Conservation (phyloP, 345 rosid species). For the Sisymbrium altissimum region DNA sequence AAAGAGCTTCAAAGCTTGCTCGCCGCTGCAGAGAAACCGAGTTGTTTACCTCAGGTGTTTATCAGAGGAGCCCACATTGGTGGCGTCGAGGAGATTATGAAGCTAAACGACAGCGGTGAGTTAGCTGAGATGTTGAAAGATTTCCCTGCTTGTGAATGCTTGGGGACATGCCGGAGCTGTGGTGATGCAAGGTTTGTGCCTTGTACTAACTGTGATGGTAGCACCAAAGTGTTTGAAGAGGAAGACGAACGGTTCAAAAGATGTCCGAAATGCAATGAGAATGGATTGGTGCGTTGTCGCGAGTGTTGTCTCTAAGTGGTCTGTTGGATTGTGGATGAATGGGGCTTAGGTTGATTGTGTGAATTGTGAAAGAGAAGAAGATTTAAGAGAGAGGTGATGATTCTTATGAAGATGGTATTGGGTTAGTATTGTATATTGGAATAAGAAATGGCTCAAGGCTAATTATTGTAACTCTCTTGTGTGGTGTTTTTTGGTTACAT, state of each 20-base stretch:
- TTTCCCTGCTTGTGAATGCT: conserved; percentile 40
- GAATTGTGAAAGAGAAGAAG: conserved; percentile 12
- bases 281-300: conserved; percentile 75
- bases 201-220: conserved; percentile 67
- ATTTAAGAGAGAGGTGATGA: conserved; percentile 6
- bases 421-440: conserved; percentile 29
- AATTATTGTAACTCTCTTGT: not conserved
- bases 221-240: conserved; percentile 68
- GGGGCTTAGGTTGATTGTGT: conserved; percentile 15
- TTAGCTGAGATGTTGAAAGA: conserved; percentile 56
- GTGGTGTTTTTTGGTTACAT: conserved; percentile 2
- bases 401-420: not conserved
- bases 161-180: conserved; percentile 53
- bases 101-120: conserved; percentile 65
- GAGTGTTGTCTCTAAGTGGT: conserved; percentile 42
- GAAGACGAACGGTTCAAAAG: conserved; percentile 46
- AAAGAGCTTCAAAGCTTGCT: conserved; percentile 53
- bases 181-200: conserved; percentile 81
- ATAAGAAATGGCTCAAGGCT: conserved; percentile 26
- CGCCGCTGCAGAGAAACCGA: conserved; percentile 29
- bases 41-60: conserved; percentile 69
- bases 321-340: conserved; percentile 1
- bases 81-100: conserved; percentile 74
- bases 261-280: conserved; percentile 80
- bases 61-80: conserved; percentile 61